Base-by-base conservation (phyloP, 768 basidiomycete genomes). In the Tulasnella calospora region DNA sequence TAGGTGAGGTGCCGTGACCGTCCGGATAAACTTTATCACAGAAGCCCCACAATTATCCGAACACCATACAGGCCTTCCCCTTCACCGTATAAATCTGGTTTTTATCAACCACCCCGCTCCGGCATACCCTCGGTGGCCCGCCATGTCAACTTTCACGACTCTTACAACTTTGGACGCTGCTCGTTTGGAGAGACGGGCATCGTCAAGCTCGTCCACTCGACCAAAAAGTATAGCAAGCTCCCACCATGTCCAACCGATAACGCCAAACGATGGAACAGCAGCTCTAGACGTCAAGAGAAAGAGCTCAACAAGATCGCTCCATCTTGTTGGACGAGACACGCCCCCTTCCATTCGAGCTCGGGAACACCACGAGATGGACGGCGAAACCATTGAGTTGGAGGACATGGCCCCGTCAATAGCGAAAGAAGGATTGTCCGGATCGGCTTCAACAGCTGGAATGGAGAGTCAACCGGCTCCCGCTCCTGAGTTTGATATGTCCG, bases 401-500 rank as follows among this genome's bases (percentile, higher is more conserved):
- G 61, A 67, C 61, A 67, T 67, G 27, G 61, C 61, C 15, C 61
- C 61, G 10, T 67, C 61, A 12, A 33, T 67, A 17, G 23, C 61
- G 9, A 67, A 67, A 13, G 61, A 33, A 33, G 61, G 61, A 35
- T 30, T 67, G 13, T 67, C 61, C 27, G 61, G 5, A 67, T 67
- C 61, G 27, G 61, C 61, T 67, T 67, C 61, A 30, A 35, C 61
- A 15, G 15, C 27, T 6, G 61, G 61, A 17, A 10, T 33, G 27
- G 61, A 67, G 21, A 17, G 30, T 67, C 61, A 67, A 35, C 61
- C n/a, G 27, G 27, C 61, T 15, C 33, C 61, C 12, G 30, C 61
- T 27, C 61, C 61, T 15, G 73, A 55, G 33, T 74, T n/a, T 55
- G 55, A 55, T 61, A 76, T 76, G 75, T 61, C 75, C 19, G n/a